Conservation (phyloP, 78 protist species). For the Monocercomonoides exilis region DNA sequence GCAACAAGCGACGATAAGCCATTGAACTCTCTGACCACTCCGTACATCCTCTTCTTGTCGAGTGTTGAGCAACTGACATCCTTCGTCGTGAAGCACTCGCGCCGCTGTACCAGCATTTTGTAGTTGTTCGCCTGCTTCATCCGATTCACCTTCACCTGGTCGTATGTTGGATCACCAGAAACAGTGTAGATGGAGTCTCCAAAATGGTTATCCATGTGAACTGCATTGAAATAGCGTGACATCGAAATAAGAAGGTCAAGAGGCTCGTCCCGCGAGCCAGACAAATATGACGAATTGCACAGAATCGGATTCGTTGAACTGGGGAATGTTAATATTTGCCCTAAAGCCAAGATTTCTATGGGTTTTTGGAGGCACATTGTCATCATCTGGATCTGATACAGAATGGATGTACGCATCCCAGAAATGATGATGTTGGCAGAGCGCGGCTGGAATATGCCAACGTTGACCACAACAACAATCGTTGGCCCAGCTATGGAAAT, state of each 20-base stretch:
- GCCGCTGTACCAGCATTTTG: neutral
- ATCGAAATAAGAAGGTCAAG: neutral
- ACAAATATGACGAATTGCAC: neutral
- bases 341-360: neutral
- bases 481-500: neutral
- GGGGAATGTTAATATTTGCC: too few relatives aligned
- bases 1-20: neutral
- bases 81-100: neutral
- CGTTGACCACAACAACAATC: neutral
- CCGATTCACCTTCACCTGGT: neutral
- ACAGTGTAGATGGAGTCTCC: neutral
- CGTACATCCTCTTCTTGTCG: neutral
- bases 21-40: neutral
- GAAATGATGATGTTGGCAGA: neutral
- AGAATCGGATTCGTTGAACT: neutral
- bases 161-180: neutral
- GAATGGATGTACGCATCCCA: neutral
- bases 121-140: neutral
- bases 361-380: neutral
- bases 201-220: neutral
- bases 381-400: neutral
- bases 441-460: neutral
- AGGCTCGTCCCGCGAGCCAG: neutral
- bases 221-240: neutral
- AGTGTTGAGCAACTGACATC: neutral